Evolutionary conservation across 345 rosid species (phyloP), one percentile per base, ranked within the genome.

Genomic region (Anacardium occidentale): DNA sequence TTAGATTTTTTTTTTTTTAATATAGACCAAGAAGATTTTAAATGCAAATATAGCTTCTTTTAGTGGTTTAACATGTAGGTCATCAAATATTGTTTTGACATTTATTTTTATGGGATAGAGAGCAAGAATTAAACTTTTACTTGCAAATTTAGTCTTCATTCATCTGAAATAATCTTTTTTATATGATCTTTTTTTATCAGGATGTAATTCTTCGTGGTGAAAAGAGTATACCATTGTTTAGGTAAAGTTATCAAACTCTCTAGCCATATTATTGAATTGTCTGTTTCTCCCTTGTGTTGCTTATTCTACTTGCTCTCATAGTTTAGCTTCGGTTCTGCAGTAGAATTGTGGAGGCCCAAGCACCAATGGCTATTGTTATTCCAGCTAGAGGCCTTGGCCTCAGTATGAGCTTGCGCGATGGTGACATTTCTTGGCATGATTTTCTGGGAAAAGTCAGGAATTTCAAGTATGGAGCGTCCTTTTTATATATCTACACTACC

Each of bases 131-230:
- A 3, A 29, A 3, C 3, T 22, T 51, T 2, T 34, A 34, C 37
- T 37, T 48, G 42, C 48, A 32, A 64, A 15, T 45, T 62, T 61
- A 54, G 14, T n/a, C 42, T 15, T 20, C 57, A 12, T 52, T 40
- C n/a, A 40, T 62, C 25, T 13, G 21, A 45, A 45, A 37, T 68
- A 56, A 51, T 52, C 62, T 22, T 1, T 74, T 67, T 79, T 70
- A 10, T 66, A 42, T 24, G 7, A 50, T 69, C 53, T 64, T 62
- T 67, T 37, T 17, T 42, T 65, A 10, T 4, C 90, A 95, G 98
- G 99, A 95, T 83, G 67, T 79, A 70, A 95, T 95, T 66, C 75
- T 92, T 78, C 99, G 96, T 4, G 97, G 98, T 68, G 91, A 87
- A 45, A 92, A 89, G 87, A 84, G 82, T 69, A 83, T 95, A 71